phyloP scores from a whole-genome alignment of 2,329 filamentous ascomycete species.

The Lasiodiplodia sp. region DNA sequence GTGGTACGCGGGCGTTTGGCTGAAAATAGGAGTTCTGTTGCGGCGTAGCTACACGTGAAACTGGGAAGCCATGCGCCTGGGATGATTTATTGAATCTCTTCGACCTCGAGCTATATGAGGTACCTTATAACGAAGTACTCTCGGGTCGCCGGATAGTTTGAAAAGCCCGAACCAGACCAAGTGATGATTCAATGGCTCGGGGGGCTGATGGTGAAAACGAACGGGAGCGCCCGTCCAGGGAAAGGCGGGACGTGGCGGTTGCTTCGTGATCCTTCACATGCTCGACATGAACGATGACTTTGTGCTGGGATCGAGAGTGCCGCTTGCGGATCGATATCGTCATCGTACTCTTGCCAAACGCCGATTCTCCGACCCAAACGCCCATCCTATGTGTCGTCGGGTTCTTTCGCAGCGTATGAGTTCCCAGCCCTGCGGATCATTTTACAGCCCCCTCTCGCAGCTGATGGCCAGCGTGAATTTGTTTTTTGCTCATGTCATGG shows the following conservation, averaged over 20 bases:
- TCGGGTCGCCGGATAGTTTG: constrained; percentile 10
- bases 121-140: not conserved
- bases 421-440: not conserved
- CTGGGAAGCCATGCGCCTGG: too few species aligned
- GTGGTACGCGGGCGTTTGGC: not conserved
- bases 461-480: too few species aligned
- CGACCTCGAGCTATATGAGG: not conserved
- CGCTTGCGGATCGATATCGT: constrained; percentile 17
- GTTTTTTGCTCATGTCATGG: too few species aligned
- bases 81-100: not conserved
- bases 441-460: too few species aligned
- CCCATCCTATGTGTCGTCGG: not conserved
- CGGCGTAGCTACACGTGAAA: not conserved
- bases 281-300: constrained; percentile 2
- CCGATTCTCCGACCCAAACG: not conserved
- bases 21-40: too few species aligned
- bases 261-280: constrained; percentile 13
- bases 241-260: not conserved
- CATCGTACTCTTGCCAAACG: not conserved
- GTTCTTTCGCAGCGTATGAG: not conserved
- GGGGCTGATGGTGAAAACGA: not conserved
- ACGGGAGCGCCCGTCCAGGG: not conserved
- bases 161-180: constrained; percentile 5
- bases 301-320: constrained; percentile 25
- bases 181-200: constrained; percentile 25